phyloP scores from a whole-genome alignment of 345 rosid species.

The Angophora floribunda region DNA sequence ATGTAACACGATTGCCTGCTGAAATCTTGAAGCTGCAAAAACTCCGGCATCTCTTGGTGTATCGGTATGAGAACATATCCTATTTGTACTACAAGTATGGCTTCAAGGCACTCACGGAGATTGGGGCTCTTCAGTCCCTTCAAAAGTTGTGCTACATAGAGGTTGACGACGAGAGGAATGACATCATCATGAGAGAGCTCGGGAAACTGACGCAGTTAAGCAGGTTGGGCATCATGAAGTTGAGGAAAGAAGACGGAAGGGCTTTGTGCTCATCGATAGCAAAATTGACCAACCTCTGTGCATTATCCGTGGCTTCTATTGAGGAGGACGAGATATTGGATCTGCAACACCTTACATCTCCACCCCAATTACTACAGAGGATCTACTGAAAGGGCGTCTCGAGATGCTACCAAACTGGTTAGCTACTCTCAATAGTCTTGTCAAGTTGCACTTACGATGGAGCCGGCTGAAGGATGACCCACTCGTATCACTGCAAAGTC shows the following conservation, averaged over 20 bases:
- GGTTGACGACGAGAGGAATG: constrained; percentile 1
- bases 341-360: constrained; percentile 13
- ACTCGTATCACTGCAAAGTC: constrained; percentile 6
- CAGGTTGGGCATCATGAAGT: constrained; percentile 21
- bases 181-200: constrained; percentile 5
- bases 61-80: constrained; percentile 17
- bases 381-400: constrained; percentile 19
- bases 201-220: constrained; percentile 28
- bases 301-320: constrained; percentile 13
- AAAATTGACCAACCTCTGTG: constrained; percentile 12
- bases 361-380: constrained; percentile 18
- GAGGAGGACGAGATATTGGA: constrained; percentile 18
- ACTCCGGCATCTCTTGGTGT: constrained; percentile 25
- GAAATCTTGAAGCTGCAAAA: constrained; percentile 21
- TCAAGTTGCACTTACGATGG: constrained; percentile 13
- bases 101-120: constrained; percentile 9
- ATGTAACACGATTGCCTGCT: constrained; percentile 17
- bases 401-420: constrained; percentile 20
- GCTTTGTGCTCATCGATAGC: constrained; percentile 15
- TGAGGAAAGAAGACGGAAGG: constrained; percentile 26
- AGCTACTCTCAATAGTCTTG: constrained; percentile 10
- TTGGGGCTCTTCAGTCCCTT: constrained; percentile 18
- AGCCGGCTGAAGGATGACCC: constrained; percentile 20
- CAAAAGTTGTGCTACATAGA: constrained; percentile 27
- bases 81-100: constrained; percentile 15